Conservation (phyloP, 2,329 filamentous ascomycete species). For the Nothopassalora personata region DNA sequence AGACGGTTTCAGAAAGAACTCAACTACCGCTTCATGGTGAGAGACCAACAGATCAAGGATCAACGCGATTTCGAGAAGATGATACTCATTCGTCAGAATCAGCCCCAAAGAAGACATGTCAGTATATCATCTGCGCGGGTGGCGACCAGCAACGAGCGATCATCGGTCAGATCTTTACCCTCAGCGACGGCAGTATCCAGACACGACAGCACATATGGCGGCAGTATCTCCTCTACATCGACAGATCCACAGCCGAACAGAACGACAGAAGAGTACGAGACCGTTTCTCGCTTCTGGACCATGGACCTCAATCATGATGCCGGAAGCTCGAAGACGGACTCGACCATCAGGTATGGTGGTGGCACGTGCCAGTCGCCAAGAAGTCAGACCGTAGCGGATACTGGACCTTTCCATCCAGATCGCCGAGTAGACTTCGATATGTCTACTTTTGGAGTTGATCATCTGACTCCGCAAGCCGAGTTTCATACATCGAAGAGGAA, state of each 20-base stretch:
- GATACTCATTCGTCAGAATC: constrained; percentile 4
- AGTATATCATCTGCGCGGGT: neutral
- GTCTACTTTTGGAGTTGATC: neutral
- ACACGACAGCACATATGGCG: neutral
- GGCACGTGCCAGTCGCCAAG: neutral
- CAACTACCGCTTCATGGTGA: constrained; percentile 12
- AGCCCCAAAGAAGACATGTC: neutral
- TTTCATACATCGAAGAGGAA: neutral
- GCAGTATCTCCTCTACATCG: neutral
- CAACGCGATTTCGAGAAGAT: constrained; percentile 9
- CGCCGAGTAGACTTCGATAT: neutral
- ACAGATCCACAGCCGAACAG: neutral
- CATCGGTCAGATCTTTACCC: neutral
- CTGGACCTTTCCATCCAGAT: neutral
- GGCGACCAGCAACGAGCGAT: neutral
- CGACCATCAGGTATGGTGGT: neutral
- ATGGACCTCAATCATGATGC: neutral
- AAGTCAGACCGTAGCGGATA: too few relatives aligned
- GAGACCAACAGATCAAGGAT: constrained; percentile 16
- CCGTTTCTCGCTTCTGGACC: neutral
- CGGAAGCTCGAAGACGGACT: neutral
- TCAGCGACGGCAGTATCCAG: neutral
- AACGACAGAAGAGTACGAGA: neutral
- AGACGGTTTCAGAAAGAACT: constrained; percentile 16
- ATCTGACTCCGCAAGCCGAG: neutral